Base-by-base conservation (phyloP, 2,329 filamentous ascomycete genomes). In the Metarhizium guizhouense region DNA sequence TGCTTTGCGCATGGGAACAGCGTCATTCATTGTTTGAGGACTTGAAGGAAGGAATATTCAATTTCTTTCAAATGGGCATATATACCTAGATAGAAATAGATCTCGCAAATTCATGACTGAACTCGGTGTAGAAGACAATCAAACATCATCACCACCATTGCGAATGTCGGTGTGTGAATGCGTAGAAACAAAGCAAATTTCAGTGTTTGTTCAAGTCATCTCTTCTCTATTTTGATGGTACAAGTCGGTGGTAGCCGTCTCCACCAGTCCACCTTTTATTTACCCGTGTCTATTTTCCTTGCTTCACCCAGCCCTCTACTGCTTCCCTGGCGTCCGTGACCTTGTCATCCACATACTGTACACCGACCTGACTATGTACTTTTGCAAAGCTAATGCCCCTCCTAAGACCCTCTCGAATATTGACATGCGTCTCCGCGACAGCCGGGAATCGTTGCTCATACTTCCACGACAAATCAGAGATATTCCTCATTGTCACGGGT, bases 361-460 rank as follows among this genome's bases (percentile, higher is more conserved):
- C 80, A 51, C 84, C 84, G 69, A 90, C 80, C 63, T 86, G 78
- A 51, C 82, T 83, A 73, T 95, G 89, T 55, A 86, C 82, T 71
- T 84, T 84, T 54, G 88, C 88, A 59, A 90, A 89, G 70, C 82
- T 77, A 75, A 85, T 83, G 56, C 87, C 85, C 68, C 85, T 79
- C 69, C 82, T 76, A 59, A 92, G 77, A 49, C 84, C 78, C 65
- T 89, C 83, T 58, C 86, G 84, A 53, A 88, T 76, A 66, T 80
- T 76, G 59, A 93, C 64, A 74, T 99, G 94, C 56, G 88, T 83
- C 64, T 96, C 86, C 18, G 90, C 87, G 54, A 99, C 70, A 18
- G 81, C 87, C 4, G 94, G 94, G 68, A 92, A 88, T 65, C 81
- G 84, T 80, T 95, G 83, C 84, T 99, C 94, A 71, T 94, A 99